Conservation (phyloP, 768 basidiomycete species). For the Mycena maculata region DNA sequence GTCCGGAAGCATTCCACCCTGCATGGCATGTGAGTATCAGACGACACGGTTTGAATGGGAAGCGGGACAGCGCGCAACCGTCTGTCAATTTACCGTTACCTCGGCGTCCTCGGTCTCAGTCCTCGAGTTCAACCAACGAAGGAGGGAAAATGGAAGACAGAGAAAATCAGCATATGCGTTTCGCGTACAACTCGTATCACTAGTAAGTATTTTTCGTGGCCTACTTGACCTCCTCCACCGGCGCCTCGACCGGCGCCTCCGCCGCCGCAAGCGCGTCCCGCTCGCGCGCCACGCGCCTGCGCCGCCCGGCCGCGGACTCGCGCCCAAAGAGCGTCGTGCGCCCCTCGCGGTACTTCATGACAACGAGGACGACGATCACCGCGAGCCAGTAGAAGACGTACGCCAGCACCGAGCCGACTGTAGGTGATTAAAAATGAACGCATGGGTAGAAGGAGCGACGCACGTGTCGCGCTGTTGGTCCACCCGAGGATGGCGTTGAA, state of each 20-base stretch:
- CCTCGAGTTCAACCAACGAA: background rate
- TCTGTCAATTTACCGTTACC: background rate
- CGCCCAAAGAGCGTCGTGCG: conserved; percentile 70
- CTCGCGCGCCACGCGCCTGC: conserved; percentile 45
- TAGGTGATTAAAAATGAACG: background rate
- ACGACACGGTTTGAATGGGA: background rate
- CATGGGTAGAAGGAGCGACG: conserved; percentile 38
- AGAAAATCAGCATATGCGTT: conserved; percentile 3
- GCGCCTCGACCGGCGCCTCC: background rate
- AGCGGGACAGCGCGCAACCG: background rate
- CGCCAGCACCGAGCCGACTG: conserved; percentile 82
- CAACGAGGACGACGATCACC: conserved; percentile 74
- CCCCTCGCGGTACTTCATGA: conserved; percentile 74
- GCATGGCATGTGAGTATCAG: background rate
- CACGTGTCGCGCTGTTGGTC: conserved; percentile 84
- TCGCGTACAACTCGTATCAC: background rate
- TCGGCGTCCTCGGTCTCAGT: background rate
- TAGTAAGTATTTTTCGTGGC: background rate
- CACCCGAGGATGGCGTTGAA: conserved; percentile 91
- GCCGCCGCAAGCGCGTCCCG: conserved; percentile 15
- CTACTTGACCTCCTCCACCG: conserved; percentile 26
- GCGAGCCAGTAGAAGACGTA: conserved; percentile 96
- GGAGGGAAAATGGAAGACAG: background rate
- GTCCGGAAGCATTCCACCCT: too few species aligned
- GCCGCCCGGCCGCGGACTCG: conserved; percentile 62